Percentiles rank a stretch among this genome's conserved stretches.
phyloP scores from a whole-genome alignment of 192 early-diverging fungal genomes.

The Gigaspora rosea region DNA sequence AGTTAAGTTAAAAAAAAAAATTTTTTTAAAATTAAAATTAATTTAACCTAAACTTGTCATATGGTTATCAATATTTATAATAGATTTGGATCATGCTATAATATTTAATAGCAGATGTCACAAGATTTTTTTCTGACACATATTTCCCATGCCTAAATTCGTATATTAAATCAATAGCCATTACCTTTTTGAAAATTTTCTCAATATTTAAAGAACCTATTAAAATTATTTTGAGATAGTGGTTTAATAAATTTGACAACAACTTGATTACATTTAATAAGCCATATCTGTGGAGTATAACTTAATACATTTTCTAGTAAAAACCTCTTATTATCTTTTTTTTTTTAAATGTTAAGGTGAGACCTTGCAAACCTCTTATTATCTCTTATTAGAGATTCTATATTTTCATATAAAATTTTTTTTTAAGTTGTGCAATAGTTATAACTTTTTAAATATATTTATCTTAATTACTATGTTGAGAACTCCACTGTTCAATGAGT shows the following conservation, averaged over 20 bases:
- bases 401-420: background rate
- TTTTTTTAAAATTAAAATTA: too few species aligned
- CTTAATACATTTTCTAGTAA: background rate
- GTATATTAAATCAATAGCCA: conserved; percentile 11
- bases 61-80: background rate
- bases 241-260: conserved; percentile 16
- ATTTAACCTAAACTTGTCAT: too few species aligned
- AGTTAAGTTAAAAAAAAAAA: too few species aligned
- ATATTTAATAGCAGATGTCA: conserved; percentile 28
- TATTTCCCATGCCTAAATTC: conserved; percentile 11
- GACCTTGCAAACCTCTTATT: too few species aligned
- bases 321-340: too few species aligned
- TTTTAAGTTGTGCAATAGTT: background rate
- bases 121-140: conserved; percentile 13
- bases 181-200: background rate
- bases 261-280: conserved; percentile 21
- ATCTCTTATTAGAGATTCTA: conserved; percentile 13
- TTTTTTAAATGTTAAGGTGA: too few species aligned
- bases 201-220: background rate
- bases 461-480: background rate
- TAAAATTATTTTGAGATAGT: background rate
- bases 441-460: background rate
- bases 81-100: conserved; percentile 12
- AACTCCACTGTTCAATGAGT: background rate
- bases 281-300: background rate